Conservation (phyloP, 2,329 filamentous ascomycete genomes). For the Verticillium tricorpus region DNA sequence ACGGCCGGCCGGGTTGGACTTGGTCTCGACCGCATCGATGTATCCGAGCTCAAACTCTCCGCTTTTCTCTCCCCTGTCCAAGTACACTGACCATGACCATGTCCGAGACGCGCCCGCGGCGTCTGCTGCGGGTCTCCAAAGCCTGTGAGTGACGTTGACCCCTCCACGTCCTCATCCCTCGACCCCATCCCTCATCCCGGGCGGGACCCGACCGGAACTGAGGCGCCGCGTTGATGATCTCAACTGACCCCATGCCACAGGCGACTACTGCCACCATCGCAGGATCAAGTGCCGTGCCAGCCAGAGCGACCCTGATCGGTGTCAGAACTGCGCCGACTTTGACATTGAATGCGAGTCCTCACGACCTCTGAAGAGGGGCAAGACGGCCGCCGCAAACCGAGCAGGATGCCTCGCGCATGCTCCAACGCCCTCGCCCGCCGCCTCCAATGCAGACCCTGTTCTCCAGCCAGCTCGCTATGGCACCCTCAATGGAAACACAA, state of each 20-base stretch:
- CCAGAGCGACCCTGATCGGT: constrained; percentile 31
- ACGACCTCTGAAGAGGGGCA: background rate
- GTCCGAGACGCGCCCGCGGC: background rate
- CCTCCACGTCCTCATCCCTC: background rate
- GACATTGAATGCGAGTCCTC: background rate
- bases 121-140: constrained; percentile 1
- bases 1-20: background rate
- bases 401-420: background rate
- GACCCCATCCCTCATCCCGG: background rate
- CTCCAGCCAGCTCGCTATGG: background rate
- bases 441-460: background rate
- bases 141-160: background rate
- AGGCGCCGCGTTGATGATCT: background rate
- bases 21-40: background rate
- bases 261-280: constrained; percentile 41
- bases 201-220: background rate
- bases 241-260: background rate
- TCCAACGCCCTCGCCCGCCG: background rate
- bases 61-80: background rate
- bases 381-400: background rate
- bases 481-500: constrained; percentile 17
- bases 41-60: background rate
- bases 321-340: constrained; percentile 31
- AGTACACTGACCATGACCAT: background rate
- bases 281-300: constrained; percentile 19